Conservation (phyloP, 2,329 filamentous ascomycete genomes). For the Epichloe scottii region DNA sequence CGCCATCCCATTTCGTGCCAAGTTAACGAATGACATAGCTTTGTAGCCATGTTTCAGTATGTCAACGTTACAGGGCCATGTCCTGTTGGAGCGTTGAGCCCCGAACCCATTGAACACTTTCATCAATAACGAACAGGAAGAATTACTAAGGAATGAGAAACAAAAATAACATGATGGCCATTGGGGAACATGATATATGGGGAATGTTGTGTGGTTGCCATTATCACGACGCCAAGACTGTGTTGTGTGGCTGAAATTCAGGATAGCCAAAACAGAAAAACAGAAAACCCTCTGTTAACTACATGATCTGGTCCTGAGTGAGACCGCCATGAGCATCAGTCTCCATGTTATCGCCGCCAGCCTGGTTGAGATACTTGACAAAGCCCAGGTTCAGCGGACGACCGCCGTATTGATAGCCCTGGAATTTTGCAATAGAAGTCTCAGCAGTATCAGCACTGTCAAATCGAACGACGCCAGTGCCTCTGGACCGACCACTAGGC, state of each 20-base stretch:
- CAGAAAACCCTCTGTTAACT: slow-evolving; percentile 8
- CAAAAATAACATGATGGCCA: neutral
- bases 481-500: slow-evolving; percentile 85
- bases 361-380: slow-evolving; percentile 76
- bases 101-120: neutral
- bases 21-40: neutral
- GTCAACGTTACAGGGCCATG: too few relatives aligned
- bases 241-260: neutral
- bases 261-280: neutral
- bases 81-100: too few relatives aligned
- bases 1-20: neutral
- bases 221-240: neutral
- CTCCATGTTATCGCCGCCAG: slow-evolving; percentile 65
- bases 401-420: slow-evolving; percentile 92
- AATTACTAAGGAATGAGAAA: slow-evolving; percentile 26
- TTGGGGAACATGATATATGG: neutral
- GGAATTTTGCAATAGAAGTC: slow-evolving; percentile 93
- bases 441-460: slow-evolving; percentile 73
- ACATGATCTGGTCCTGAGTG: slow-evolving; percentile 99
- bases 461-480: slow-evolving; percentile 94
- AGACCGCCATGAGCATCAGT: slow-evolving; percentile 61
- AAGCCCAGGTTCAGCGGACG: slow-evolving; percentile 87
- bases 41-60: neutral
- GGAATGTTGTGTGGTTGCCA: neutral
- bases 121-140: neutral